phyloP scores from a whole-genome alignment of 108 stramenopile genomes.

The Cyclotella baltica region DNA sequence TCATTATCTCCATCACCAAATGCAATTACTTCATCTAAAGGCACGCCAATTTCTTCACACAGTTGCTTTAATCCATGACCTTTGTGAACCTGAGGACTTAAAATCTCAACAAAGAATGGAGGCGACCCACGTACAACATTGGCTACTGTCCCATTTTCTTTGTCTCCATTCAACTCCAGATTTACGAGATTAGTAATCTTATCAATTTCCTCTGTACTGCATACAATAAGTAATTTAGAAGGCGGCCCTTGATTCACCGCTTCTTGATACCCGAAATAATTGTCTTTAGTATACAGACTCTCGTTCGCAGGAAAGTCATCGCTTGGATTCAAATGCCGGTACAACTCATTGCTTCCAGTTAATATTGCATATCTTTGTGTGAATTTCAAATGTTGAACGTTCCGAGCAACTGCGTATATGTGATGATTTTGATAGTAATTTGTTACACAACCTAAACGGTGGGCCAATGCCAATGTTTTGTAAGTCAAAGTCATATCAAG shows the following conservation, averaged over 20 bases:
- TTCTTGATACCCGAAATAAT: conserved; percentile 44
- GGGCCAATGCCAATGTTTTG: conserved; percentile 48
- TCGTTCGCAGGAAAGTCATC: not conserved
- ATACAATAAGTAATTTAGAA: conserved; percentile 63
- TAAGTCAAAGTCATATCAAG: not conserved
- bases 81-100: conserved; percentile 60
- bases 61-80: conserved; percentile 60
- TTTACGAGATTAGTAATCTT: conserved; percentile 8
- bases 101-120: conserved; percentile 71
- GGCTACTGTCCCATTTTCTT: conserved; percentile 2
- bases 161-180: conserved; percentile 4
- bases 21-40: conserved; percentile 59
- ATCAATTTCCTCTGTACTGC: conserved; percentile 42
- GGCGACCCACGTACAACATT: conserved; percentile 53
- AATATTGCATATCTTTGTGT: conserved; percentile 53
- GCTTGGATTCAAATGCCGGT: conserved; percentile 18
- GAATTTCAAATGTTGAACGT: conserved; percentile 41
- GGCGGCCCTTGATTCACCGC: conserved; percentile 42
- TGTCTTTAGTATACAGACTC: conserved; percentile 10
- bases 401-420: conserved; percentile 59
- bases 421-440: conserved; percentile 66
- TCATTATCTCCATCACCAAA: conserved; percentile 90
- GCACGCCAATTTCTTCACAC: conserved; percentile 55
- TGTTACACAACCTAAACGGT: conserved; percentile 50
- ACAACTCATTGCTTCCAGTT: conserved; percentile 54